Base-by-base conservation (phyloP, 2,329 filamentous ascomycete genomes). In the Phyllosticta citribraziliensis region DNA sequence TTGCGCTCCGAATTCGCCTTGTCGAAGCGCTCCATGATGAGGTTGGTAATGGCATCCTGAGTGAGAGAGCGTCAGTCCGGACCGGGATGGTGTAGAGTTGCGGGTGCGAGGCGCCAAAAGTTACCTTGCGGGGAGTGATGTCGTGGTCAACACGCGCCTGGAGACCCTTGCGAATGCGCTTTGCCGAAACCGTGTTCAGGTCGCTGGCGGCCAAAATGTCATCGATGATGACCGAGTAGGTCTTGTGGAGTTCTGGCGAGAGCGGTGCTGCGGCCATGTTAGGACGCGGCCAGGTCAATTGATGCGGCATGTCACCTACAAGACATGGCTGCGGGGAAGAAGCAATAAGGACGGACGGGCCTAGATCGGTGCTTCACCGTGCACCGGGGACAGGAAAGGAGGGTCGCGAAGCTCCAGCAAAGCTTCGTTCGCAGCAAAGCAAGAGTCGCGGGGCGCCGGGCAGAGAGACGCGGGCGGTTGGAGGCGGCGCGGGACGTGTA, bases 141-240 rank as follows among this genome's bases (percentile, higher is more conserved):
- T 87, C 84, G 75, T 84, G 77, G 67, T 81, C 79, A 58, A 86
- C 79, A 63, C 75, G 75, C 67, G 82, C 82, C 69, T 86, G 83
- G 51, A 87, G 75, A 27, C 81, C 82, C 71, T 83, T 84, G 65
- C 84, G 82, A 71, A 87, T 86, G 66, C 79, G 78, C 74, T 87
- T 87, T 63, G 83, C 83, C 40, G 84, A 85, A 65, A 87, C 82
- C 59, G 82, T 86, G 65, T 83, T 82, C 30, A 87, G 75, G 67
- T 87, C 84, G 69, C 82, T 83, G 60, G 74, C 74, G 53, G 78
- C 78, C 57, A 87, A 76, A 66, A 87, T 87, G 33, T 77, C 75
- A 71, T 87, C 85, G 66, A 87, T 87, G 70, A 86, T 84, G 67
- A 74, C 74, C 53, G 79, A 76, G 70, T 84, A 84, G 58, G 74